Conservation (phyloP, 257 asterid species). For the Solanum clarkiae region DNA sequence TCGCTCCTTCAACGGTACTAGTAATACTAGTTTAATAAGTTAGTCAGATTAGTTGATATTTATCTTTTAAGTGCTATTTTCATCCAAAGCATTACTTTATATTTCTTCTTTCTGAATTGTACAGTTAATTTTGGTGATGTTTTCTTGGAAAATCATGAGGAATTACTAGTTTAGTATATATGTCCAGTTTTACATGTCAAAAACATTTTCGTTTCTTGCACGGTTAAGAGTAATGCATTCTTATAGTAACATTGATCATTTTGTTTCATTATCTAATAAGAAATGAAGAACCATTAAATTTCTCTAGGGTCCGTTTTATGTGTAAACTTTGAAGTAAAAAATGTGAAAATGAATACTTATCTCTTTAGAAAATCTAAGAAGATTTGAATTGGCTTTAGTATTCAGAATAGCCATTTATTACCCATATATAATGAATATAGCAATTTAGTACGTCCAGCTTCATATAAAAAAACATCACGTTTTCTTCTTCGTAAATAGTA, state of each 20-base stretch:
- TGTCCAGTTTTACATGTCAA: not conserved
- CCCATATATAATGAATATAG: too few species aligned
- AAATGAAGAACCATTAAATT: not conserved
- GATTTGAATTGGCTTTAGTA: too few species aligned
- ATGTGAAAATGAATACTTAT: too few species aligned
- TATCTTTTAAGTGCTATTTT: not conserved
- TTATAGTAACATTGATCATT: not conserved
- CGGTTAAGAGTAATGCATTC: not conserved
- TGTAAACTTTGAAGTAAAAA: too few species aligned
- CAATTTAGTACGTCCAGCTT: too few species aligned
- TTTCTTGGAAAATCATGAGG: not conserved
- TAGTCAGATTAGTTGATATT: not conserved
- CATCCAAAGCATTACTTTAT: not conserved
- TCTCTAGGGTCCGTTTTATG: too few species aligned
- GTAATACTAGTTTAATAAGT: not conserved
- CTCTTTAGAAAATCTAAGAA: too few species aligned
- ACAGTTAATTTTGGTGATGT: not conserved
- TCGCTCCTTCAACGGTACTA: not conserved
- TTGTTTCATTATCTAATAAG: not conserved
- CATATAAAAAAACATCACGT: too few species aligned
- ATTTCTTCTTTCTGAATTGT: not conserved
- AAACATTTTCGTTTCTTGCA: not conserved
- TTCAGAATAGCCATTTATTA: too few species aligned
- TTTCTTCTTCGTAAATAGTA: too few species aligned
- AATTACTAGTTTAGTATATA: not conserved